Conservation (phyloP, 345 rosid genomes). For the Pistacia integerrima region DNA sequence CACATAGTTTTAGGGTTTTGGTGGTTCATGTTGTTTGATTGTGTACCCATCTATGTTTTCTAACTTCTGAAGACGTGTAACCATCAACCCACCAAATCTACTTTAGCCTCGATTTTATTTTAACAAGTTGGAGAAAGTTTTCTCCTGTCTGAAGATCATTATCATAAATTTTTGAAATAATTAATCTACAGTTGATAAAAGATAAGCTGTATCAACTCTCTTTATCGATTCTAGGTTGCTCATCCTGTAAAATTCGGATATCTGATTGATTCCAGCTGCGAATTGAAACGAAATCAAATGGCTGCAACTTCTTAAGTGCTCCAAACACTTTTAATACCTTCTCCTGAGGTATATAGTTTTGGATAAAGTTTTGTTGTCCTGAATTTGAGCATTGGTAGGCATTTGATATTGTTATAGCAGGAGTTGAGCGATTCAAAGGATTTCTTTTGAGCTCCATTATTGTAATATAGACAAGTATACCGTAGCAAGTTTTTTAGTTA, state of each 20-base stretch:
- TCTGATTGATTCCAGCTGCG: constrained; percentile 2
- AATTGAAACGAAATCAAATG: neutral
- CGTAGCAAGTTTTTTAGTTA: neutral
- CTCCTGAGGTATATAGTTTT: neutral
- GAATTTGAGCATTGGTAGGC: constrained; percentile 15
- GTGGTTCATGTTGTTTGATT: neutral
- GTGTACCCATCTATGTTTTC: neutral
- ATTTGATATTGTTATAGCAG: neutral
- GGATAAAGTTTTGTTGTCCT: neutral
- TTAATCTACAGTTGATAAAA: neutral
- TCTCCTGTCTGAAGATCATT: constrained; percentile 5
- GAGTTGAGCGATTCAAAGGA: neutral
- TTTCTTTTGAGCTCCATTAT: constrained; percentile 10
- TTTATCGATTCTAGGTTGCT: constrained; percentile 1
- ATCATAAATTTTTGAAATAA: neutral
- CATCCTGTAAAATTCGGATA: neutral
- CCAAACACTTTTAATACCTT: neutral
- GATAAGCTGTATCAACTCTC: neutral
- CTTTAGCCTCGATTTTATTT: neutral
- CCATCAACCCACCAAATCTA: too few relatives aligned
- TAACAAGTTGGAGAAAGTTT: neutral
- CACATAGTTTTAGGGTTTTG: neutral
- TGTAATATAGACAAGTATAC: neutral
- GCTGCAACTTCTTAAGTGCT: neutral
- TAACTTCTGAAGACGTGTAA: neutral